Evolutionary conservation across 2,329 filamentous ascomycete species (phyloP).

Genomic region (Cephalotrichum gorgonifer): DNA sequence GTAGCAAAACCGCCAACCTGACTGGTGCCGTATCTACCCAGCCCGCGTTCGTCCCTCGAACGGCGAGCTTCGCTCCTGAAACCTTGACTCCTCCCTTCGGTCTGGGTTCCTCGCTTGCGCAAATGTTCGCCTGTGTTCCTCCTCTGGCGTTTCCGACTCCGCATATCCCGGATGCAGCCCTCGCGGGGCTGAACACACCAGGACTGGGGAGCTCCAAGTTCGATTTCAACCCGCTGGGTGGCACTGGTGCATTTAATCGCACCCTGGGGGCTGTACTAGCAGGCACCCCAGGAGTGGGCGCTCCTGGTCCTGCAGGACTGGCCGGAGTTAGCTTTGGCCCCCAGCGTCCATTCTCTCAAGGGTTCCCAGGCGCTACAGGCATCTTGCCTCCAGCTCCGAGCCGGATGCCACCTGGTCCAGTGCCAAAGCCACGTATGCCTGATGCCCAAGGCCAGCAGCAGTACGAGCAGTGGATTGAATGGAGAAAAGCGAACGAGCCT

Average conservation of each 20-base stretch:
- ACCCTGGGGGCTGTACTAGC: not conserved
- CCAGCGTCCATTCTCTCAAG: not conserved
- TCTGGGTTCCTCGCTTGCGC: not conserved
- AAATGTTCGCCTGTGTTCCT: not conserved
- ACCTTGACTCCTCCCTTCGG: not conserved
- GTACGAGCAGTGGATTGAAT: slow-evolving; percentile 38
- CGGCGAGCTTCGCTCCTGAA: not conserved
- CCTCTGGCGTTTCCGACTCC: not conserved
- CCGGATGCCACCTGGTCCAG: slow-evolving; percentile 1
- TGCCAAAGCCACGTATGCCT: slow-evolving; percentile 24
- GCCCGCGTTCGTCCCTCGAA: not conserved
- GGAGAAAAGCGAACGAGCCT: slow-evolving; percentile 35
- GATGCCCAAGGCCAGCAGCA: slow-evolving; percentile 30
- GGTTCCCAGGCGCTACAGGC: not conserved
- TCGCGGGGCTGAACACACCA: not conserved
- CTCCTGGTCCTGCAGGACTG: not conserved
- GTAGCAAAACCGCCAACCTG: not conserved
- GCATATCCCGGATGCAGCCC: not conserved
- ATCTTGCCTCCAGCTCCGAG: not conserved
- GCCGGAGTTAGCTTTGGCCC: not conserved
- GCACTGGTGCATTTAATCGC: not conserved
- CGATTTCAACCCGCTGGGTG: not conserved
- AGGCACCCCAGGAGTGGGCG: not conserved
- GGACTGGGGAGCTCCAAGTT: not conserved
- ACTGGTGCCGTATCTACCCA: not conserved